Base-by-base conservation (phyloP, 2,329 filamentous ascomycete genomes). In the Cercospora nicotianae region DNA sequence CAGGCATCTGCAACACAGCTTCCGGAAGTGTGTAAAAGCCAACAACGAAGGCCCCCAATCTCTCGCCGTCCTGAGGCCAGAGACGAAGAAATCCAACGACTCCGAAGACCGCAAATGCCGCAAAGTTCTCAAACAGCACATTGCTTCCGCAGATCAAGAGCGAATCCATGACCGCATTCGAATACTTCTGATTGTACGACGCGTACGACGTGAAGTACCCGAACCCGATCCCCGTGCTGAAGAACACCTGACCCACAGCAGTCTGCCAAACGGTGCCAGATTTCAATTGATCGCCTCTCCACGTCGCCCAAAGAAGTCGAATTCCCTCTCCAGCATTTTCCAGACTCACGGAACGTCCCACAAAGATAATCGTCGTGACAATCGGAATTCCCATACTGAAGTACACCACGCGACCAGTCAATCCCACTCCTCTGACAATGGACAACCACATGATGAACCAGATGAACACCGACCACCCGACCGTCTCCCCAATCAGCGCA, bases 311-410 rank as follows among this genome's bases (percentile, higher is more conserved):
- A n/a, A 82, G 72, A 0, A 87, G 79, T 66, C 80, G 82, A 36
- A 87, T 79, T 5, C 86, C 86, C 28, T 82, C 82, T 1, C 80
- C 73, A 0, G 86, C 86, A 72, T 87, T 87, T 0, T 83, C 81
- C 0, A 87, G 83, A 0, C 86, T 87, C 1, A 83, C 75, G 0
- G 84, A 81, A 1, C 86, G 82, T 18, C 85, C 86, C 58, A 88
- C 82, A 28, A 88, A 80, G 64, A 87, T 83, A 68, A 88, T 81
- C 2, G 84, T 87, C 13, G 85, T 84, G 67, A 86, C 78, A 60
- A 88, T 86, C 0, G 86, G 86, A 5, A 88, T 74, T 0, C 85
- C 85, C 85, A 88, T 87, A n/a, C 86, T 87, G 75, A 86, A 86
- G 77, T 87, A 88, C 5, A 87, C 86, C 9, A 87, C 86, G 5